Base-by-base conservation (phyloP, 1,139 yeast genomes). In the Pichia sp. region DNA sequence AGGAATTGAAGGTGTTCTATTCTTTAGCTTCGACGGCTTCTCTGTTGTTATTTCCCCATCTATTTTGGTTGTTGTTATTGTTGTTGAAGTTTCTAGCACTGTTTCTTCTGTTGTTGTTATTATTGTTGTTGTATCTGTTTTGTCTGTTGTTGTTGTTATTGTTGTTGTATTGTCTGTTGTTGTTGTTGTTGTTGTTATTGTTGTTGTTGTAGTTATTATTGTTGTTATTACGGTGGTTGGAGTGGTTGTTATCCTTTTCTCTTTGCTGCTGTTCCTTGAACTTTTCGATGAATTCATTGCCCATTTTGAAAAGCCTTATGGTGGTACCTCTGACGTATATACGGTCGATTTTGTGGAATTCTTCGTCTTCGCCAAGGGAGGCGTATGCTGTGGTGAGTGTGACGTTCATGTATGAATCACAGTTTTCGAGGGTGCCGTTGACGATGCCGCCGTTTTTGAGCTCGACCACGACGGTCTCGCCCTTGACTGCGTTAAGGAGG, bases 401-500 rank as follows among this genome's bases (percentile, higher is more conserved):
- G 58, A 94, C 73, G 65, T 93, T 93, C 99, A 94, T 94, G 91
- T 96, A 89, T 35, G 89, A 83, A 65, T 94, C 99, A 60, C 96
- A 90, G 61, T 87, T 86, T 50, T 83, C 79, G 53, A 94, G 74
- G 52, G 79, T 81, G 35, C 99, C 99, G 61, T 85, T 87, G 50
- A 90, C 74, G 14, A 94, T 83, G 62, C 89, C 97, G 31, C 98
- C 97, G 48, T 85, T 84, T 67, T 94, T 94, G 65, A 94, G 79
- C 67, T 93, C 99, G 48, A 94, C 90, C 62, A 86, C 77, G 62
- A 93, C 77, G 35, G 90, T 88, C 62, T 88, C 91, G 51, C 90
- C 93, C 67, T 89, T 91, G 19, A 96, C 91, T 47, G 96, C 88
- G 46, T 94, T 89, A 58, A 94, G 77, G 55, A 94, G 75, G 58